Conservation (phyloP, 2,329 filamentous ascomycete species). For the Colletotrichum tropicicola region DNA sequence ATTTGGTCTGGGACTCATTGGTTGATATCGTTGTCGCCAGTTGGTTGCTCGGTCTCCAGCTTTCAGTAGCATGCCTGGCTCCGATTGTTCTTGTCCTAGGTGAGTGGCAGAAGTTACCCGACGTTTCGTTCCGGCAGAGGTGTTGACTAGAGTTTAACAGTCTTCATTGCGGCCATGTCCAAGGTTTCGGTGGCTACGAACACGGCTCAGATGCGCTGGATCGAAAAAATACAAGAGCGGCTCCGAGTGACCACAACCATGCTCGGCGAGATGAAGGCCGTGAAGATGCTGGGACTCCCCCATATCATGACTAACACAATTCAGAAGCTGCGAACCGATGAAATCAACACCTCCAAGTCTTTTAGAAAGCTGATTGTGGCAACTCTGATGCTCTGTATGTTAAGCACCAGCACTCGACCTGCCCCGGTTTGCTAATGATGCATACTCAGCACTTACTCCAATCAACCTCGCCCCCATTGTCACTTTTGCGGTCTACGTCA, state of each 20-base stretch:
- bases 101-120: not conserved
- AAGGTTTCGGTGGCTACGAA: constrained; percentile 29
- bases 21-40: constrained; percentile 38
- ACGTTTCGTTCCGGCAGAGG: too few species aligned
- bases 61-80: constrained; percentile 37
- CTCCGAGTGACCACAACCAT: constrained; percentile 49
- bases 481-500: constrained; percentile 37
- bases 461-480: constrained; percentile 34
- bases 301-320: constrained; percentile 36
- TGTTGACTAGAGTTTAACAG: not conserved
- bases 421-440: not conserved
- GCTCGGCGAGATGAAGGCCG: constrained; percentile 53
- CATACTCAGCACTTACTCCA: constrained; percentile 30
- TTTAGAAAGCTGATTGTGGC: constrained; percentile 37
- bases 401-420: not conserved
- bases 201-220: constrained; percentile 45
- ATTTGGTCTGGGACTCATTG: constrained; percentile 40
- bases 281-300: constrained; percentile 52
- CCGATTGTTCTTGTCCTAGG: constrained; percentile 36
- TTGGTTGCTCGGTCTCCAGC: constrained; percentile 40
- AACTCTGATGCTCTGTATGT: constrained; percentile 33
- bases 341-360: constrained; percentile 38
- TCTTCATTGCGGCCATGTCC: constrained; percentile 33
- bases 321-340: constrained; percentile 36
- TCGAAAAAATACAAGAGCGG: constrained; percentile 52